These are phyloP conservation scores for Codiaeum variegatum DNA, from an alignment of 441 rosid species.

Conservation along the genomic window DNA sequence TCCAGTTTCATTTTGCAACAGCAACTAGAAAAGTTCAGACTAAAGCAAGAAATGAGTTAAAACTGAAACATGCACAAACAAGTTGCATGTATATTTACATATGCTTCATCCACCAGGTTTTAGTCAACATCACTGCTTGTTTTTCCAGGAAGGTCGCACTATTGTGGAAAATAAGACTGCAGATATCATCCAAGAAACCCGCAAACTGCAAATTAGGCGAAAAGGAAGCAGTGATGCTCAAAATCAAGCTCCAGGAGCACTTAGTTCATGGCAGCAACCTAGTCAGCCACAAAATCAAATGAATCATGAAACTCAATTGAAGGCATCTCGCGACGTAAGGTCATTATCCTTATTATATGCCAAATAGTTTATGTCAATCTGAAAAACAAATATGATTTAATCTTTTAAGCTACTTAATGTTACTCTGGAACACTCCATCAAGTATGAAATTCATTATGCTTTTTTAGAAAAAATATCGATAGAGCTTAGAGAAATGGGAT, in stretches of 20 bases:
- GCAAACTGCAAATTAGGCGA: conserved; percentile 58
- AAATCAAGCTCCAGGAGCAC: conserved; percentile 35
- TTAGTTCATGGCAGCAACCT: conserved; percentile 44
- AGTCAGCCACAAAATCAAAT: conserved; percentile 38
- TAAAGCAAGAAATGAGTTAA: not conserved
- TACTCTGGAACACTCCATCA: not conserved
- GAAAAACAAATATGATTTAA: not conserved
- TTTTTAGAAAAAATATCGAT: not conserved
- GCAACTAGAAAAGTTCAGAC: not conserved
- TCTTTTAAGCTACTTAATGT: not conserved
- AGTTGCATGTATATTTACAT: not conserved
- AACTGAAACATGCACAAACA: no score
- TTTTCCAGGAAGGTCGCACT: conserved; percentile 70
- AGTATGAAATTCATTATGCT: not conserved
- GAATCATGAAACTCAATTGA: conserved; percentile 78
- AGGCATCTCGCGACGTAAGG: conserved; percentile 99
- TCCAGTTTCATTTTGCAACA: not conserved
- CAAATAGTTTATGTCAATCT: conserved; percentile 12
- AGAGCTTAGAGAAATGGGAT: not conserved
- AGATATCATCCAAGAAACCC: conserved; percentile 65
- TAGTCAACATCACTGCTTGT: conserved; percentile 9
- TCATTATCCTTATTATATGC: conserved; percentile 19
- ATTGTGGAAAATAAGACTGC: conserved; percentile 71
- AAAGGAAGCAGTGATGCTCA: conserved; percentile 43
- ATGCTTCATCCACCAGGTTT: not conserved